Evolutionary conservation across 192 early-diverging fungal genomes (phyloP).

Genomic region (Geranomyces michiganensis): DNA sequence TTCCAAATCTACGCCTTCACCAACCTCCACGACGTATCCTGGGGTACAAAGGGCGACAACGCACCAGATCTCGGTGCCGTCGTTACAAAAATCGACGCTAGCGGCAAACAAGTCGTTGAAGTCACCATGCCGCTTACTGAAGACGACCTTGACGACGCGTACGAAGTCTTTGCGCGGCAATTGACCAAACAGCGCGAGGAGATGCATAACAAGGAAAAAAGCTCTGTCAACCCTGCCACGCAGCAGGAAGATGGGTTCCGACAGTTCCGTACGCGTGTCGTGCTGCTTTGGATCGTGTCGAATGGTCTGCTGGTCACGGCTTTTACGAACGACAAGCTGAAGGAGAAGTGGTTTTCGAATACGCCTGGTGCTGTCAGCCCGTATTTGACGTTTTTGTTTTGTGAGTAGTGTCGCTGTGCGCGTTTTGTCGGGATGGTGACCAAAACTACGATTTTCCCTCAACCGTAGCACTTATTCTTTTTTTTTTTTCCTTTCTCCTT

Average conservation of each 20-base stretch:
- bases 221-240: slow-evolving; percentile 32
- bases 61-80: slow-evolving; percentile 69
- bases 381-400: slow-evolving; percentile 53
- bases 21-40: slow-evolving; percentile 63
- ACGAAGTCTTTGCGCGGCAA: slow-evolving; percentile 66
- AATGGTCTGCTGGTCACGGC: slow-evolving; percentile 49
- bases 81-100: slow-evolving; percentile 65
- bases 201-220: slow-evolving; percentile 30
- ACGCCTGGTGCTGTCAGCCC: slow-evolving; percentile 38
- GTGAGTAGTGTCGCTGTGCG: slow-evolving; percentile 15
- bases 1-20: slow-evolving; percentile 56
- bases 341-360: slow-evolving; percentile 38
- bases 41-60: slow-evolving; percentile 61
- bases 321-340: slow-evolving; percentile 42
- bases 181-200: slow-evolving; percentile 45
- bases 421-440: neutral
- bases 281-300: slow-evolving; percentile 50
- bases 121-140: slow-evolving; percentile 71
- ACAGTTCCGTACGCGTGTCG: slow-evolving; percentile 53
- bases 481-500: neutral
- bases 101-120: slow-evolving; percentile 65
- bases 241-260: slow-evolving; percentile 54
- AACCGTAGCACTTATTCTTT: neutral
- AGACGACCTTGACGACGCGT: slow-evolving; percentile 74
- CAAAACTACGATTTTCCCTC: too few relatives aligned